Percentiles rank a stretch among this genome's conserved stretches.
These are phyloP conservation scores for Pichia occidentalis DNA, from an alignment of 805 yeast genomes.

Conservation along the genomic window DNA sequence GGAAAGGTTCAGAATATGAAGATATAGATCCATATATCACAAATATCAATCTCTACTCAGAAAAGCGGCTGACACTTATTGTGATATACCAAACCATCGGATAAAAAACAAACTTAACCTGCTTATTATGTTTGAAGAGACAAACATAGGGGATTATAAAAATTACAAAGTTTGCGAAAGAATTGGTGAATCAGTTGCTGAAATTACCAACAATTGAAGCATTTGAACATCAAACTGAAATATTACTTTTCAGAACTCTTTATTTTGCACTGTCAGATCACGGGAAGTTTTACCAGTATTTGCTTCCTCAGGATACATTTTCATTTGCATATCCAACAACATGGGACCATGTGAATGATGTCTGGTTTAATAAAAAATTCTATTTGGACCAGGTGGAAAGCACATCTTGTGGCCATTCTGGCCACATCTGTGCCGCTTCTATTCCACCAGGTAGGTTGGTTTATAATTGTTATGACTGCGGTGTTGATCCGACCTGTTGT, in stretches of 20 bases:
- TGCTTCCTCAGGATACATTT: constrained; percentile 9
- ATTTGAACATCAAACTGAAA: constrained; percentile 8
- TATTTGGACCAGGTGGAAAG: constrained; percentile 17
- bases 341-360: constrained; percentile 22
- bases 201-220: constrained; percentile 8
- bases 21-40: too few relatives aligned
- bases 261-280: constrained; percentile 15
- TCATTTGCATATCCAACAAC: constrained; percentile 18
- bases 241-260: constrained; percentile 12
- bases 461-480: constrained; percentile 71
- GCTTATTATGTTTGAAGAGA: not conserved
- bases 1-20: too few relatives aligned
- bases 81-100: not conserved
- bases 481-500: constrained; percentile 72
- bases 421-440: constrained; percentile 63
- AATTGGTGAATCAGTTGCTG: constrained; percentile 8
- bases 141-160: constrained; percentile 7
- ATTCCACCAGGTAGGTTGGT: constrained; percentile 59
- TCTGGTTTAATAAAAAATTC: constrained; percentile 18
- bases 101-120: not conserved
- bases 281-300: constrained; percentile 7
- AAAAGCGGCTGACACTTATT: too few relatives aligned
- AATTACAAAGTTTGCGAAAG: constrained; percentile 7
- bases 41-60: too few relatives aligned
- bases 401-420: constrained; percentile 37